Percentiles rank a stretch among this genome's conserved stretches.
phyloP scores from a whole-genome alignment of 2,329 filamentous ascomycete species.

The Sporothrix brunneoviolacea region DNA sequence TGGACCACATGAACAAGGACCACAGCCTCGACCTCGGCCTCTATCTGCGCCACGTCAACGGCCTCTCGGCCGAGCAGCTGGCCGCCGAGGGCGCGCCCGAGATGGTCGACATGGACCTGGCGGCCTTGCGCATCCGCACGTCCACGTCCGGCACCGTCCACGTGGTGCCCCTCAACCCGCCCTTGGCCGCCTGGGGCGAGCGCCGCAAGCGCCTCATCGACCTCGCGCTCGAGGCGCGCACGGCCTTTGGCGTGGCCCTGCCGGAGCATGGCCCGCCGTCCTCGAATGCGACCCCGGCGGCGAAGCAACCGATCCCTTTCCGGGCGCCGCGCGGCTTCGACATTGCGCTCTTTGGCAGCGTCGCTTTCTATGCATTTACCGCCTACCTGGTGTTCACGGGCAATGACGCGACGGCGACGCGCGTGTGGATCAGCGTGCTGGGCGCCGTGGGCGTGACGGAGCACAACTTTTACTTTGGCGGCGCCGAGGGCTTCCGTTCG shows the following conservation, averaged over 20 bases:
- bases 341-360: constrained; percentile 42
- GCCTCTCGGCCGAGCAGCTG: constrained; percentile 38
- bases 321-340: constrained; percentile 38
- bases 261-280: constrained; percentile 32
- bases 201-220: constrained; percentile 63
- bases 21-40: constrained; percentile 67
- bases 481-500: constrained; percentile 47
- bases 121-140: constrained; percentile 54
- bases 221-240: constrained; percentile 55
- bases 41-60: constrained; percentile 69
- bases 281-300: constrained; percentile 36
- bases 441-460: neutral
- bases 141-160: constrained; percentile 37
- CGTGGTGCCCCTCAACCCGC: constrained; percentile 60
- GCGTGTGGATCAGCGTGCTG: constrained; percentile 32
- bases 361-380: constrained; percentile 47
- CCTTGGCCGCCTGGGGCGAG: constrained; percentile 61
- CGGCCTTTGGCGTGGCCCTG: constrained; percentile 51
- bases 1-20: constrained; percentile 82
- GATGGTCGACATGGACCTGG: constrained; percentile 60
- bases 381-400: constrained; percentile 39
- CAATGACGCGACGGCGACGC: constrained; percentile 46
- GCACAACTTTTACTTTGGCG: constrained; percentile 4
- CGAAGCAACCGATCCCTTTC: constrained; percentile 25
- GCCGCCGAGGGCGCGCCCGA: constrained; percentile 34